These are phyloP conservation scores for Nepenthes mirabilis DNA, from an alignment of 148 eudicot species.

Conservation along the genomic window DNA sequence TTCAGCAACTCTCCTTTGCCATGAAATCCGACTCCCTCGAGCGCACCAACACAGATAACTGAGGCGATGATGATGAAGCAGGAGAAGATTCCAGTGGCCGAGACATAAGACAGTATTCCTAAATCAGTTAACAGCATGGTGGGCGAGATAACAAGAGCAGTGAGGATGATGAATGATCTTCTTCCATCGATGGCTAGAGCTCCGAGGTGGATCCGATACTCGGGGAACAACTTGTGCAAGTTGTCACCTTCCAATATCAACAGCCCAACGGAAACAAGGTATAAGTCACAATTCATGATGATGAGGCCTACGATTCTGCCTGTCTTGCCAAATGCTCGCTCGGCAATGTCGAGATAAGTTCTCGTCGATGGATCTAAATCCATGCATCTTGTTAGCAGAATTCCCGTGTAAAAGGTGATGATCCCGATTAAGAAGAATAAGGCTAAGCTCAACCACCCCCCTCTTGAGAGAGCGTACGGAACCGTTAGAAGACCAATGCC, in stretches of 20 bases:
- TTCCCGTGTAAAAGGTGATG: constrained; percentile 17
- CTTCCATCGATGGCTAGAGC: constrained; percentile 7
- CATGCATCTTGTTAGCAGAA: constrained; percentile 17
- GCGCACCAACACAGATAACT: constrained; percentile 13
- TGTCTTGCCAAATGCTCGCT: constrained; percentile 19
- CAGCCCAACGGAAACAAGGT: constrained; percentile 19
- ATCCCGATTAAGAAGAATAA: constrained; percentile 12
- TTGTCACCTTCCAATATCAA: constrained; percentile 24
- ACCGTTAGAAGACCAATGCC: constrained; percentile 29
- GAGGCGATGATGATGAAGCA: constrained; percentile 15
- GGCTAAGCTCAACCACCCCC: constrained; percentile 24
- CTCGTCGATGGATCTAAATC: constrained; percentile 10
- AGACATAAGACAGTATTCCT: constrained; percentile 17
- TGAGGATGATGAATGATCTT: constrained; percentile 13
- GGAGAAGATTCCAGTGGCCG: constrained; percentile 27
- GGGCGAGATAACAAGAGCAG: constrained; percentile 14
- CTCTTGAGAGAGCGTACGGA: constrained; percentile 24
- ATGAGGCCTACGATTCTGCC: constrained; percentile 18
- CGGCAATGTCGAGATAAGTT: constrained; percentile 19
- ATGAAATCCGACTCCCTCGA: constrained; percentile 16
- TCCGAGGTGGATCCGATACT: constrained; percentile 12
- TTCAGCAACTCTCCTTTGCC: constrained; percentile 8
- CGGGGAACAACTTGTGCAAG: constrained; percentile 24
- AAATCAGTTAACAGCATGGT: constrained; percentile 20
- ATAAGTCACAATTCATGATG: constrained; percentile 21